phyloP scores from a whole-genome alignment of 495 filamentous ascomycete genomes.

The Oleoguttula mirabilis region DNA sequence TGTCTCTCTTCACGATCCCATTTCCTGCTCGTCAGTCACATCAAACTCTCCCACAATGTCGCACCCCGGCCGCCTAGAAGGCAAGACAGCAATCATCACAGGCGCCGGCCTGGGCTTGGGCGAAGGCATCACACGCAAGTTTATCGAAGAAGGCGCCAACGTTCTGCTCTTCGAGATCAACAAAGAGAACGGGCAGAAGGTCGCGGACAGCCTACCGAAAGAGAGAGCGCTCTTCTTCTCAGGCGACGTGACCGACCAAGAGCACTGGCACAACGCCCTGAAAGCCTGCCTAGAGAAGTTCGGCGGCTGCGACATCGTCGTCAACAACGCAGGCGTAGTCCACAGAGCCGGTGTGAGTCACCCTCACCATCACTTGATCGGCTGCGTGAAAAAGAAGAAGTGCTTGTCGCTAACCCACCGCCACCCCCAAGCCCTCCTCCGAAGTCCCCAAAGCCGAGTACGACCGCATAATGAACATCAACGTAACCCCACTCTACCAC shows the following conservation, averaged over 20 bases:
- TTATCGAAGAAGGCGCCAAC: conserved; percentile 18
- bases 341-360: conserved; percentile 4
- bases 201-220: conserved; percentile 1
- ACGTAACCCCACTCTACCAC: conserved; percentile 14
- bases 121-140: conserved; percentile 15
- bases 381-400: too few species aligned
- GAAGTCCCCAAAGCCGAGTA: conserved; percentile 10
- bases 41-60: conserved; percentile 5
- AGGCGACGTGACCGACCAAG: conserved; percentile 14
- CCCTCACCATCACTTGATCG: too few species aligned
- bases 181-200: conserved; percentile 7
- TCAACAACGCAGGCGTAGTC: conserved; percentile 22
- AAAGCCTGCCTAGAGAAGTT: conserved; percentile 6
- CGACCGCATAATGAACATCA: conserved; percentile 18
- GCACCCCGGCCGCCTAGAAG: conserved; percentile 13
- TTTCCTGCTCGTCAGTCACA: not conserved
- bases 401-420: not conserved
- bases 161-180: conserved; percentile 20
- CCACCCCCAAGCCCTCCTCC: not conserved
- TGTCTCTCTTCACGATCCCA: not conserved
- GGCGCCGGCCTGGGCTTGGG: conserved; percentile 18
- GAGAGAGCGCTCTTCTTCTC: conserved; percentile 5
- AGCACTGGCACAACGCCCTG: conserved; percentile 13
- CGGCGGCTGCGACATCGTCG: conserved; percentile 18
- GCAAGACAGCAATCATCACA: conserved; percentile 21